Percentiles rank a stretch among this genome's conserved stretches.
Evolutionary conservation across 306 rosid genomes (phyloP).

Genomic region (Vicia villosa): DNA sequence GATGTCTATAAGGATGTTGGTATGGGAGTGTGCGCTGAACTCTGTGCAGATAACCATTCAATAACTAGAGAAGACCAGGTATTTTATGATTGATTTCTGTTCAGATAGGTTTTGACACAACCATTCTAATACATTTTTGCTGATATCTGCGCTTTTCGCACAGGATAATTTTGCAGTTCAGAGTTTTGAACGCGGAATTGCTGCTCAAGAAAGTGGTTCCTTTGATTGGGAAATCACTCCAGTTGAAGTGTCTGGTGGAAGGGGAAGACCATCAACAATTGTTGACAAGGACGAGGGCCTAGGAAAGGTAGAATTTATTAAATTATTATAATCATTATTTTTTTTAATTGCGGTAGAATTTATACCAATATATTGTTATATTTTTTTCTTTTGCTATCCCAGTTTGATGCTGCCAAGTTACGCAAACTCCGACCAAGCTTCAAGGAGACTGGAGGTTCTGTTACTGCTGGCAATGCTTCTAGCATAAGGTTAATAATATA

Average conservation of each 20-base stretch:
- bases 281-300: constrained; percentile 89
- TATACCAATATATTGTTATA: constrained; percentile 15
- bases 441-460: constrained; percentile 91
- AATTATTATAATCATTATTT: not conserved
- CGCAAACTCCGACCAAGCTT: constrained; percentile 98
- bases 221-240: constrained; percentile 94
- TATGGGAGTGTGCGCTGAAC: constrained; percentile 95
- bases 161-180: constrained; percentile 82
- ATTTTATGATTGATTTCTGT: constrained; percentile 26
- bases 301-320: constrained; percentile 68
- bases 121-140: constrained; percentile 5
- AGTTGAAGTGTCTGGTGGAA: constrained; percentile 96
- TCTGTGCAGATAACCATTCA: constrained; percentile 87
- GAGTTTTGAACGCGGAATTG: constrained; percentile 95
- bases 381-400: constrained; percentile 40
- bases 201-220: constrained; percentile 76
- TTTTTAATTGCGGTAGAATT: constrained; percentile 9
- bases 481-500: constrained; percentile 77
- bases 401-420: constrained; percentile 94
- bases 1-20: constrained; percentile 86
- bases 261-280: constrained; percentile 83
- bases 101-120: constrained; percentile 7
- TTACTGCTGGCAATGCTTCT: constrained; percentile 98
- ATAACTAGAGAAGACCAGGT: constrained; percentile 91
- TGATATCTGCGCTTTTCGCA: constrained; percentile 37